phyloP scores from a whole-genome alignment of 2,329 filamentous ascomycete genomes.

The Ceratocystis ficicola region DNA sequence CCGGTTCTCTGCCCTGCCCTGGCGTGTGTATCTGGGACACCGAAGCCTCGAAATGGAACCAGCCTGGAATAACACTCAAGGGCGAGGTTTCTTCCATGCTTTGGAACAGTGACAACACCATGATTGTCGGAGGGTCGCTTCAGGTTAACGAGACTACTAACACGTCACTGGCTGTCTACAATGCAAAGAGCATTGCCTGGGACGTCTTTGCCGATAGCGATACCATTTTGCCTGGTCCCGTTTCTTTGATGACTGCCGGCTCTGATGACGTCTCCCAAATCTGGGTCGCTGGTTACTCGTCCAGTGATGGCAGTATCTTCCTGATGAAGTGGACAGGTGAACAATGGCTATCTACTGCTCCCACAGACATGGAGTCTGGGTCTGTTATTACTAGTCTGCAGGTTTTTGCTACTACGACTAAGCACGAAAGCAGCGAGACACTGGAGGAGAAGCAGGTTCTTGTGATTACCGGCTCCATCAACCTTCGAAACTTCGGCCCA shows the following conservation, averaged over 20 bases:
- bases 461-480: constrained; percentile 72
- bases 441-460: constrained; percentile 58
- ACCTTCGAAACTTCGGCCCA: constrained; percentile 62
- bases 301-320: constrained; percentile 54
- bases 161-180: constrained; percentile 60
- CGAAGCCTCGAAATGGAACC: constrained; percentile 60
- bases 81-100: constrained; percentile 61
- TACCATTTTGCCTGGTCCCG: constrained; percentile 58
- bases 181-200: constrained; percentile 57
- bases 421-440: constrained; percentile 53
- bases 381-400: constrained; percentile 71
- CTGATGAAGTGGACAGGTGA: constrained; percentile 68
- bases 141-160: constrained; percentile 49
- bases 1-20: constrained; percentile 70
- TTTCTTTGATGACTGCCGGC: constrained; percentile 64
- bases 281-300: constrained; percentile 66
- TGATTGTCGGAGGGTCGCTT: constrained; percentile 70
- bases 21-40: constrained; percentile 71
- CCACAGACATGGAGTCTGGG: constrained; percentile 49
- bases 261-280: constrained; percentile 58
- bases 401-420: constrained; percentile 57
- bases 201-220: constrained; percentile 47
- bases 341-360: constrained; percentile 47
- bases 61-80: constrained; percentile 58
- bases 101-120: constrained; percentile 60